Evolutionary conservation across 2,329 filamentous ascomycete species (phyloP).

Genomic region (Aureobasidium sp.): DNA sequence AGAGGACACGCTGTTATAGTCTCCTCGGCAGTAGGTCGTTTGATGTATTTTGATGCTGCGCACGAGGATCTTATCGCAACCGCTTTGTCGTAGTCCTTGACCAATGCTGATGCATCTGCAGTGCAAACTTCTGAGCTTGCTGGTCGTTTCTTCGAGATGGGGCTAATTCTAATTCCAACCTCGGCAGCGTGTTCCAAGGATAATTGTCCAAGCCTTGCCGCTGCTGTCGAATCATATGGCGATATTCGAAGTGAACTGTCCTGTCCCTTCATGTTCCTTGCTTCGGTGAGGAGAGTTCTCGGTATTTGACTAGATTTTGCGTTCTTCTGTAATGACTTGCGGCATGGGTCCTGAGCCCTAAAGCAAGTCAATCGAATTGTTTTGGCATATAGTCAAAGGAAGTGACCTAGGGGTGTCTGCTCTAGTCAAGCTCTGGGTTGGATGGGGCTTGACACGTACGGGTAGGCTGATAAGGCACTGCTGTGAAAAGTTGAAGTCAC

Average conservation of each 20-base stretch:
- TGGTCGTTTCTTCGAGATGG: background rate
- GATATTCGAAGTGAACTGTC: background rate
- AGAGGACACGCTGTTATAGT: background rate
- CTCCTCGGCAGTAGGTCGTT: background rate
- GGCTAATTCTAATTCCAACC: background rate
- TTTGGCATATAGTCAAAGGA: background rate
- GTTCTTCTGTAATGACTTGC: background rate
- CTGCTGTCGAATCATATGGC: background rate
- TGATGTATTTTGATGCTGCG: conserved; percentile 1
- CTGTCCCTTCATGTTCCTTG: background rate
- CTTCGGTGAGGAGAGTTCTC: background rate
- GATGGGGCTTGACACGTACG: conserved; percentile 13
- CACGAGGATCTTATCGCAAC: background rate
- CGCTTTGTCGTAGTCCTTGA: background rate
- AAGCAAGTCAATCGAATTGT: conserved; percentile 11
- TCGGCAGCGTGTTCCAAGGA: background rate
- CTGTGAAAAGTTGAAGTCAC: background rate
- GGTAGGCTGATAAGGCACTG: background rate
- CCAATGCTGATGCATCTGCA: background rate
- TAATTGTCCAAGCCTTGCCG: background rate
- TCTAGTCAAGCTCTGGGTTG: conserved; percentile 11
- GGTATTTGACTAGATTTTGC: background rate
- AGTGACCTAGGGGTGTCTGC: background rate
- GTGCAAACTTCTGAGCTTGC: conserved; percentile 7
- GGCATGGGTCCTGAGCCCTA: background rate